Base-by-base conservation (phyloP, 352 stramenopile species). In the Phytophthora pisi region DNA sequence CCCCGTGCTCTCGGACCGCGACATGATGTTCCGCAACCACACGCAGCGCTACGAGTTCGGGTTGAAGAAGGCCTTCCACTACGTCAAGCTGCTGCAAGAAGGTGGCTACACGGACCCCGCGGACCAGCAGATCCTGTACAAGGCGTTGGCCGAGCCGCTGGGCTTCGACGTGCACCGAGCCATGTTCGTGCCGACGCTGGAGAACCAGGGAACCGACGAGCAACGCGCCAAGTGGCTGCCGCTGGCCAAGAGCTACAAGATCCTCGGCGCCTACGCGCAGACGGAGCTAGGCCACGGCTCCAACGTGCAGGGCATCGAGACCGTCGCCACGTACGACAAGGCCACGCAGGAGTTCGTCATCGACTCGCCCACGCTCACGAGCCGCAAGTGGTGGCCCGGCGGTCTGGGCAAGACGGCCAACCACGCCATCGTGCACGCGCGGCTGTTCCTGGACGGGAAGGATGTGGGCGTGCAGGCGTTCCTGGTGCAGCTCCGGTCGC, bases 311-410 rank as follows among this genome's bases (percentile, higher is more conserved):
- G 69, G 69, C 8, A 66, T 77, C 18, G 69, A 77, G 55, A 77
- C 69, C 20, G 55, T 73, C 7, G 69, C 69, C 7, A 73, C 55
- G 36, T 77, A 97, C 74, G 72, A 98, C 42, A 87, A 89, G 50
- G 71, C 84, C 24, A 84, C 76, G 3, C 86, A 98, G 58, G 92
- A 98, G 76, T 99, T 96, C 66, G 79, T 98, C 24, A 88, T 99
- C 55, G 70, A 99, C 77, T 97, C 93, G 15, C 97, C 97, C 0
- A 98, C 95, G 10, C 62, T 99, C 24, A 98, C 96, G 30, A 90
- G 82, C 53, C 81, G 85, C 61, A 99, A 99, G 75, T 99, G 97
- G 86, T 99, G 97, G 97, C 95, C 95, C 4, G 69, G 69, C 42
- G 69, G 69, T 9, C 52, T 77, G n/a, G 69, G 69, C n/a, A 77